Evolutionary conservation across 2,329 filamentous ascomycete species (phyloP), one percentile per base, ranked within the genome.

Genomic region (Fusarium oligoseptatum): DNA sequence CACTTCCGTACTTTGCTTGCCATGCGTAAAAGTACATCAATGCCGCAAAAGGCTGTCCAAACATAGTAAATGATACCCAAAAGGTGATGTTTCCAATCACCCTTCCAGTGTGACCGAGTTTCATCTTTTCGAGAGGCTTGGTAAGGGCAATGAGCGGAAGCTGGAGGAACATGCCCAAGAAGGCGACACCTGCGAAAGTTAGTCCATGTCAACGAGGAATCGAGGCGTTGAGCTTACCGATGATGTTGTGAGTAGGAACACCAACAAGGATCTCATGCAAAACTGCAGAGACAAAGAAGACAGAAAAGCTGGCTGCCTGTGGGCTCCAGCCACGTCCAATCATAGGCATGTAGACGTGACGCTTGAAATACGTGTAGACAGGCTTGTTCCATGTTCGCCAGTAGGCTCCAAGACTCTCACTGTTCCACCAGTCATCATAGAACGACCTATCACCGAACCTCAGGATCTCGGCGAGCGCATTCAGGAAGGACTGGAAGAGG

Each of bases 341-440:
- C 73, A 99, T 88, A 1, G 97, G 97, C 43, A 93, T 92, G 84
- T 97, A 98, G 61, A 99, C 91, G 82, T 99, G 97, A 41, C 97
- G 89, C 79, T 94, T 95, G 92, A 99, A 98, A 83, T 98, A 99
- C 68, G 95, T 92, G 80, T 97, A 97, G 7, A 99, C 96, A 1
- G 97, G 97, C 82, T 97, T 97, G 85, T 99, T 99, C 97, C 97
- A 99, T 1, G 93, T 94, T 24, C 95, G 92, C 96, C 96, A 98
- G 86, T 99, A 99, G 6, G 89, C 89, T 37, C 95, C 94, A 8
- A 98, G 87, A 75, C 92, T 95, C 64, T 92, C 92, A 74, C 92
- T 94, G 81, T 99, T 99, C 97, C 97, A 99, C 97, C 97, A 99
- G 80, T 98, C 95, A 41, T 94, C 93, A 83, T 99, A 99, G 83